Evolutionary conservation across 2,329 filamentous ascomycete genomes (phyloP).

Genomic region (Ceratocystis harringtonii): DNA sequence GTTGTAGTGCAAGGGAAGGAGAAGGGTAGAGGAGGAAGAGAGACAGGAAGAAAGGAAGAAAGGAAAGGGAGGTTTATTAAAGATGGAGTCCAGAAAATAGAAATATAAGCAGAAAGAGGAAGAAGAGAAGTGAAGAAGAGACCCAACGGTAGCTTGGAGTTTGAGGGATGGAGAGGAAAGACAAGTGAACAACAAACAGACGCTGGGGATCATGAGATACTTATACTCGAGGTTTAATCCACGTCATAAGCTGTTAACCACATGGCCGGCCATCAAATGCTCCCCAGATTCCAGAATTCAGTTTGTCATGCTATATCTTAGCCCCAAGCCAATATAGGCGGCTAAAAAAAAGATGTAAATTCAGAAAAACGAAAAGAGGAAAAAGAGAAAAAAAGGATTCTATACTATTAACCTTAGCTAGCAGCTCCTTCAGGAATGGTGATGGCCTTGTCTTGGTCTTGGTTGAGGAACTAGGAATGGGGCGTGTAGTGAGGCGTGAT

Average conservation of each 20-base stretch:
- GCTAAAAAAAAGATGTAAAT: neutral
- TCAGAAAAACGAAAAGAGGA: neutral
- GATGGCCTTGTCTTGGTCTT: neutral
- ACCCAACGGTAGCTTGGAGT: neutral
- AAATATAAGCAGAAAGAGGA: neutral
- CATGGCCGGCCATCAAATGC: neutral
- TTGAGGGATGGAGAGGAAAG: neutral
- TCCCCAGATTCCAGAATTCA: neutral
- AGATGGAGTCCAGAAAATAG: neutral
- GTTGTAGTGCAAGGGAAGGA: neutral
- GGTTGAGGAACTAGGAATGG: too few species aligned
- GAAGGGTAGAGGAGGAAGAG: slow-evolving; percentile 1
- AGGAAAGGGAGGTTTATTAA: neutral
- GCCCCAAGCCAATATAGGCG: neutral
- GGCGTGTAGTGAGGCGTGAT: too few species aligned
- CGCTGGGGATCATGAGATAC: neutral
- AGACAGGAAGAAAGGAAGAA: neutral
- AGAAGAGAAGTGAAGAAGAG: neutral
- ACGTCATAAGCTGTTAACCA: neutral
- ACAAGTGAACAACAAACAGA: neutral
- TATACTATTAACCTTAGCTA: neutral
- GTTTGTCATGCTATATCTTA: neutral
- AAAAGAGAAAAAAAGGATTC: neutral
- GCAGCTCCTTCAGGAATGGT: neutral
- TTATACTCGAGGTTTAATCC: neutral